These are phyloP conservation scores for Penicillium odoratum DNA, from an alignment of 495 filamentous ascomycete species.

Conservation along the genomic window DNA sequence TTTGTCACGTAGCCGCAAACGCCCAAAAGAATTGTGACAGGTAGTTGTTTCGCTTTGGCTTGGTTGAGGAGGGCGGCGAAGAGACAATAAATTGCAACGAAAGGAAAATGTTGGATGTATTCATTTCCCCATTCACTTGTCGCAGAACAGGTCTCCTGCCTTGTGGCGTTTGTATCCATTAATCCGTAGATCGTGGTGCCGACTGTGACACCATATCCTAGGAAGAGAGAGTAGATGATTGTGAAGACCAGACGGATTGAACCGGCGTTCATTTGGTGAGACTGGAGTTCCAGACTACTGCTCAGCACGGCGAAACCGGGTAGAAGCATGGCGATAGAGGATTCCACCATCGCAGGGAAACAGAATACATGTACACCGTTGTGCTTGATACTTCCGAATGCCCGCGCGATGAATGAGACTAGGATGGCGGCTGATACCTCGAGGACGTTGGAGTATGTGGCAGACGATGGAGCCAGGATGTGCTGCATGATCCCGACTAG, in stretches of 20 bases:
- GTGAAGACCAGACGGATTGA: slow-evolving; percentile 91
- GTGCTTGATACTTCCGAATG: slow-evolving; percentile 70
- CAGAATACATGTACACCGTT: slow-evolving; percentile 64
- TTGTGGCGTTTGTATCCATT: slow-evolving; percentile 71
- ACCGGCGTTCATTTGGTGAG: slow-evolving; percentile 77
- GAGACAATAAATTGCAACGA: slow-evolving; percentile 71
- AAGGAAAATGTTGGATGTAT: slow-evolving; percentile 51
- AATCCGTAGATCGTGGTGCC: slow-evolving; percentile 87
- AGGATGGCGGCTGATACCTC: slow-evolving; percentile 80
- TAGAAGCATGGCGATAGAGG: slow-evolving; percentile 85
- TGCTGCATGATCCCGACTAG: slow-evolving; percentile 79
- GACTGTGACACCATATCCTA: slow-evolving; percentile 93
- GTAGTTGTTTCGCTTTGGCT: slow-evolving; percentile 79
- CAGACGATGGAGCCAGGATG: slow-evolving; percentile 70
- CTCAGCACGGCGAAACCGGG: slow-evolving; percentile 82
- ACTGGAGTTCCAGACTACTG: slow-evolving; percentile 81
- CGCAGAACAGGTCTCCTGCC: slow-evolving; percentile 58
- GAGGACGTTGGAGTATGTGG: slow-evolving; percentile 78
- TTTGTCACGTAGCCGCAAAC: slow-evolving; percentile 78
- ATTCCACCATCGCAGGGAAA: slow-evolving; percentile 84
- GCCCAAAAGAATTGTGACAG: slow-evolving; percentile 75
- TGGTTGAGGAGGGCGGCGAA: slow-evolving; percentile 83
- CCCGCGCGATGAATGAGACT: slow-evolving; percentile 79
- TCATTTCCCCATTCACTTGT: slow-evolving; percentile 40
- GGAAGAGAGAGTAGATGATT: slow-evolving; percentile 89